Conservation (phyloP, 345 rosid species). For the Aethionema arabicum region DNA sequence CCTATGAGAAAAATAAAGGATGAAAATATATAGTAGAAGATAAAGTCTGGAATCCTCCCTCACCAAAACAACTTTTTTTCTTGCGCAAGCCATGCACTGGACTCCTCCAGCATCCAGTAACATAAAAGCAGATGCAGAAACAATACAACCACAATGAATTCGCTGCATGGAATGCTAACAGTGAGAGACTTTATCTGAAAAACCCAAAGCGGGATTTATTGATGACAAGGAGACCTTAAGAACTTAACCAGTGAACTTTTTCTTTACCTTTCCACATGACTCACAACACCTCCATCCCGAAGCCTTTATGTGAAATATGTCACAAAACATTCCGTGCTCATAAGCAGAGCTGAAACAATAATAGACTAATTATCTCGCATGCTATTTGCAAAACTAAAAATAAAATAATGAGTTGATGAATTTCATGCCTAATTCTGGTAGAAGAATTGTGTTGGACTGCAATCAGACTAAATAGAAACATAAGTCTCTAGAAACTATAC, state of each 20-base stretch:
- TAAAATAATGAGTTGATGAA: neutral
- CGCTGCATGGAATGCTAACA: slow-evolving; percentile 47
- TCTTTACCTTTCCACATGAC: slow-evolving; percentile 82
- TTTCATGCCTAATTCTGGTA: slow-evolving; percentile 3
- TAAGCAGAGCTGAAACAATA: slow-evolving; percentile 53
- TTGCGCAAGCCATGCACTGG: slow-evolving; percentile 74
- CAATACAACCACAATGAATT: slow-evolving; percentile 95
- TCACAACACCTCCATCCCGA: slow-evolving; percentile 94
- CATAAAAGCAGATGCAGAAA: slow-evolving; percentile 52
- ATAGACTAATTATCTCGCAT: slow-evolving; percentile 7
- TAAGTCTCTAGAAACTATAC: slow-evolving; percentile 11
- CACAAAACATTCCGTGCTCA: slow-evolving; percentile 84
- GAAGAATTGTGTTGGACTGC: slow-evolving; percentile 4
- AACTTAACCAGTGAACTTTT: slow-evolving; percentile 19
- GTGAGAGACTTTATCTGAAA: slow-evolving; percentile 26
- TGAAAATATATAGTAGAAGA: slow-evolving; percentile 5
- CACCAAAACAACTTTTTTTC: slow-evolving; percentile 63
- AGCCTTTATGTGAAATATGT: slow-evolving; percentile 61
- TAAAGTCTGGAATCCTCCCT: slow-evolving; percentile 34
- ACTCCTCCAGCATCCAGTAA: slow-evolving; percentile 94
- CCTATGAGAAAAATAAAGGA: neutral
- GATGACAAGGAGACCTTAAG: slow-evolving; percentile 6
- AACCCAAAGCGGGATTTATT: slow-evolving; percentile 12
- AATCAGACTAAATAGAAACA: slow-evolving; percentile 2
- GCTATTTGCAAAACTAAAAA: neutral